Evolutionary conservation across 306 rosid species (phyloP).

Genomic region (Amphicarpaea edgeworthii): DNA sequence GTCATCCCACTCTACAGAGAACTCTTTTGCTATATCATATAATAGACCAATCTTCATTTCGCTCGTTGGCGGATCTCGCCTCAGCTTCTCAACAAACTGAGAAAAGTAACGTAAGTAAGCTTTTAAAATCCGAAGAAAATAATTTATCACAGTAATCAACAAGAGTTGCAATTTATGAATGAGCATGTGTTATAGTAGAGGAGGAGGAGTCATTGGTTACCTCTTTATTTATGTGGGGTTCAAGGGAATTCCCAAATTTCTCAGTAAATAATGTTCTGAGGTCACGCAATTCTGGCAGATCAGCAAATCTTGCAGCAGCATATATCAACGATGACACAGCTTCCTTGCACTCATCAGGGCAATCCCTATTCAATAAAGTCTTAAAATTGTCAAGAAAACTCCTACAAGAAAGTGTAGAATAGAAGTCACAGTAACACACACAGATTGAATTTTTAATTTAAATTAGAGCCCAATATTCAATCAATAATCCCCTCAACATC

Average conservation of each 20-base stretch:
- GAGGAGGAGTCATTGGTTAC: constrained; percentile 51
- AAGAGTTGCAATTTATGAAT: background rate
- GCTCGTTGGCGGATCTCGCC: constrained; percentile 50
- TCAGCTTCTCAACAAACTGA: constrained; percentile 70
- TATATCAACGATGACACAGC: constrained; percentile 73
- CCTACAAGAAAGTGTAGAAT: constrained; percentile 7
- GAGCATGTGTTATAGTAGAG: background rate
- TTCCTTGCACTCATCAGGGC: constrained; percentile 95
- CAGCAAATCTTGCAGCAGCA: constrained; percentile 78
- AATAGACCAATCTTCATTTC: constrained; percentile 71
- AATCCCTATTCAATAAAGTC: constrained; percentile 57
- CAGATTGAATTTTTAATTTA: background rate
- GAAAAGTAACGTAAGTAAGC: constrained; percentile 16
- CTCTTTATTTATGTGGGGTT: constrained; percentile 63
- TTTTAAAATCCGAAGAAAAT: constrained; percentile 3
- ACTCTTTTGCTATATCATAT: constrained; percentile 73
- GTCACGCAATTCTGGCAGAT: constrained; percentile 79
- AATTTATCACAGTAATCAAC: constrained; percentile 8
- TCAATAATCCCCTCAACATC: background rate
- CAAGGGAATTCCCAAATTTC: constrained; percentile 67
- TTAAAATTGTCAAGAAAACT: background rate
- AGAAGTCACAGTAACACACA: constrained; percentile 3
- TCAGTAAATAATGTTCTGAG: constrained; percentile 64
- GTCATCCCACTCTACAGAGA: constrained; percentile 72
- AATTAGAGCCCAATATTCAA: background rate